phyloP scores from a whole-genome alignment of 2,329 filamentous ascomycete genomes.

The Cercospora beticola region DNA sequence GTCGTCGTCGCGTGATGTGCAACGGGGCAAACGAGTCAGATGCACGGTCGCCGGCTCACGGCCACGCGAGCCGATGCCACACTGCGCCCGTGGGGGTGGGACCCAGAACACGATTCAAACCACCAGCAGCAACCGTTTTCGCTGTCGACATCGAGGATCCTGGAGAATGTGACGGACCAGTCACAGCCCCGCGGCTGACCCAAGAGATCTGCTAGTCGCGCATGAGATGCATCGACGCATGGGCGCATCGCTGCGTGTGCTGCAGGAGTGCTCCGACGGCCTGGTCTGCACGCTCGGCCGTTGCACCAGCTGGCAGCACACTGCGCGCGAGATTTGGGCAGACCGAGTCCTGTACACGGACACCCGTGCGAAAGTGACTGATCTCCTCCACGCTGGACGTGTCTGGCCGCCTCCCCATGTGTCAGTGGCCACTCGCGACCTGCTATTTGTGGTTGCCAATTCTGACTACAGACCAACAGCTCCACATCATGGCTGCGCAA shows the following conservation, averaged over 20 bases:
- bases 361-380: background rate
- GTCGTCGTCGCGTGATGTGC: background rate
- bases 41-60: background rate
- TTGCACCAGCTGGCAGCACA: background rate
- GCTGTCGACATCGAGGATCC: conserved; percentile 5
- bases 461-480: background rate
- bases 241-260: background rate
- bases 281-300: background rate
- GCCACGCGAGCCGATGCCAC: background rate
- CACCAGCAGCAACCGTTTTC: background rate
- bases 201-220: background rate
- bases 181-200: conserved; percentile 15
- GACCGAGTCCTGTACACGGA: background rate
- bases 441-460: background rate
- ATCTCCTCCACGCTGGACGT: background rate
- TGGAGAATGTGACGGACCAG: conserved; percentile 10
- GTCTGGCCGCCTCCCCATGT: background rate
- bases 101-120: background rate
- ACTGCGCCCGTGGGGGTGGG: conserved; percentile 9
- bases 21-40: conserved; percentile 3
- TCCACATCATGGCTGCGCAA: background rate
- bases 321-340: background rate
- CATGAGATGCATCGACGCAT: conserved; percentile 6
- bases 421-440: background rate
- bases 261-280: background rate